A percentile compares a stretch with the other conserved stretches of the same genome.
These are phyloP conservation scores for Didymosphaeria variabile DNA, from an alignment of 2,329 filamentous ascomycete genomes.

Conservation along the genomic window DNA sequence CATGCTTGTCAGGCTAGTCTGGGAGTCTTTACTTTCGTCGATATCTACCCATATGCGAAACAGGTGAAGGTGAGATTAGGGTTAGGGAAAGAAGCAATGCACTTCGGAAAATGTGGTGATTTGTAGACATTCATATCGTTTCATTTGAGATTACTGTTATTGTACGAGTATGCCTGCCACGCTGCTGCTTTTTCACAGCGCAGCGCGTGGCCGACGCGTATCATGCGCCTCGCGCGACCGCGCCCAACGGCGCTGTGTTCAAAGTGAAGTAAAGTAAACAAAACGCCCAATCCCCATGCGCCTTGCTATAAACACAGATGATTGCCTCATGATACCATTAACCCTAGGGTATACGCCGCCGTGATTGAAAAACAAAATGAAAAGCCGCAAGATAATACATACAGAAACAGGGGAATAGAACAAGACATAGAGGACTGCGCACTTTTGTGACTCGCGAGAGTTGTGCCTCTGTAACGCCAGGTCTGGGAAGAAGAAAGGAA, in stretches of 20 bases:
- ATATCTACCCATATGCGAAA: no score
- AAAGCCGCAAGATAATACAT: constrained; percentile 20
- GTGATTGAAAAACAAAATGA: constrained; percentile 15
- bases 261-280: constrained; percentile 22
- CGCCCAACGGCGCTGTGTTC: no score
- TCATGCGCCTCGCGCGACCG: background rate
- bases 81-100: no score
- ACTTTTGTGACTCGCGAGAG: constrained; percentile 40
- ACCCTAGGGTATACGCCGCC: constrained; percentile 36
- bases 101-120: no score
- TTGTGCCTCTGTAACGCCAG: constrained; percentile 38
- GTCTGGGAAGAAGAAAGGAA: constrained; percentile 12
- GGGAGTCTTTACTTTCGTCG: no score
- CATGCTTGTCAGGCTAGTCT: no score
- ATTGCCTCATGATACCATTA: constrained; percentile 12
- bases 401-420: constrained; percentile 28
- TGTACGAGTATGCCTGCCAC: background rate
- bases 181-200: no score
- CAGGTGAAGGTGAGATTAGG: no score
- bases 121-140: constrained; percentile 2
- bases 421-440: constrained; percentile 20
- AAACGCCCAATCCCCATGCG: constrained; percentile 15
- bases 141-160: background rate
- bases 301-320: constrained; percentile 11
- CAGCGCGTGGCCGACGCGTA: background rate